Conservation (phyloP, 305 asterid species). For the Solanum chacoense region DNA sequence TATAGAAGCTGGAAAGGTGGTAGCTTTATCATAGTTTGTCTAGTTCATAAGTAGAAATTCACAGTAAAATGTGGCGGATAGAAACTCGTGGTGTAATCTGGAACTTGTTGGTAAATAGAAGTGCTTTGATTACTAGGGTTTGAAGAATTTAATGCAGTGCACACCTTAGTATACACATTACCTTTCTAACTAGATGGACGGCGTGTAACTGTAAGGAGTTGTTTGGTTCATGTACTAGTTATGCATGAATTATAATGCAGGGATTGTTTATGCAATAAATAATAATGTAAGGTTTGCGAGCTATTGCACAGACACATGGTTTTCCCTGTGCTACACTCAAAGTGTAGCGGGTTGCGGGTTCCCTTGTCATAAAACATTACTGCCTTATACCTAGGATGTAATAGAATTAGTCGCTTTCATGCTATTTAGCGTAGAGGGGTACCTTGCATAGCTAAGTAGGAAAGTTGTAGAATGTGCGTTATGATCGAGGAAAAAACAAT, state of each 20-base stretch:
- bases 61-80: not conserved
- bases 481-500: not conserved
- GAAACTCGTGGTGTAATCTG: not conserved
- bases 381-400: not conserved
- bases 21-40: not conserved
- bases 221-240: not conserved
- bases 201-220: not conserved
- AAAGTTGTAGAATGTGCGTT: not conserved
- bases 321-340: not conserved
- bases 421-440: not conserved
- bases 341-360: not conserved
- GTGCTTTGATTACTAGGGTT: not conserved
- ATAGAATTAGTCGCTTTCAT: not conserved
- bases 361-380: not conserved
- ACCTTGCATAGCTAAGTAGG: not conserved
- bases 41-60: not conserved
- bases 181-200: not conserved
- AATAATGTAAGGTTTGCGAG: not conserved
- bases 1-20: not conserved
- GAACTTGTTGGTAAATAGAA: not conserved
- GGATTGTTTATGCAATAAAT: not conserved
- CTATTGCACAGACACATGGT: not conserved
- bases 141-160: not conserved
- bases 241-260: not conserved
- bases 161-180: not conserved